These are phyloP conservation scores for Rubia yunnanensis DNA, from an alignment of 257 asterid genomes.

Conservation along the genomic window DNA sequence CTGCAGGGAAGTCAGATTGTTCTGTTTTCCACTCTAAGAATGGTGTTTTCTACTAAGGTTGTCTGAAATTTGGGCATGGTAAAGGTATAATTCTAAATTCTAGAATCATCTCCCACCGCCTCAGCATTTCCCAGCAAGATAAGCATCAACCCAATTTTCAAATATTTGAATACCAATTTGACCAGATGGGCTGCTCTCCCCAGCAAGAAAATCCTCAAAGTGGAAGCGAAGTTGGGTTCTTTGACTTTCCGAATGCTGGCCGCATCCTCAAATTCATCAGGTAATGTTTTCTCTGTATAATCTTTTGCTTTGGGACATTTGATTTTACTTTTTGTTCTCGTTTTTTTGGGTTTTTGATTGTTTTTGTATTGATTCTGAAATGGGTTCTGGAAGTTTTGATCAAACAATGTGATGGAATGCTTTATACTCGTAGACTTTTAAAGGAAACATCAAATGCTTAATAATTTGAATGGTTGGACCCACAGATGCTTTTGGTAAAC, in stretches of 20 bases:
- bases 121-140: slow-evolving; percentile 18
- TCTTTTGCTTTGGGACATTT: not conserved
- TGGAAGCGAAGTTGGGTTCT: slow-evolving; percentile 13
- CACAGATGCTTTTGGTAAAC: not conserved
- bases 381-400: not conserved
- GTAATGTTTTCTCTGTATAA: slow-evolving; percentile 14
- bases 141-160: slow-evolving; percentile 16
- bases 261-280: slow-evolving; percentile 32
- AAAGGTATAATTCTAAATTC: no score
- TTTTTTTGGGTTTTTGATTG: not conserved
- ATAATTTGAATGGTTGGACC: not conserved
- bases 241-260: slow-evolving; percentile 25
- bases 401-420: not conserved
- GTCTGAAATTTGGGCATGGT: slow-evolving; percentile 71
- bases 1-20: slow-evolving; percentile 81
- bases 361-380: not conserved
- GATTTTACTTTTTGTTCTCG: no score
- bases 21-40: slow-evolving; percentile 60
- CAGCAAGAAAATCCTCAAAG: slow-evolving; percentile 5
- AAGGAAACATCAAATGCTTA: not conserved
- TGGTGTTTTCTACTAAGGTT: slow-evolving; percentile 72
- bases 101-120: slow-evolving; percentile 32
- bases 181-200: slow-evolving; percentile 18
- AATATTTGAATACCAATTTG: slow-evolving; percentile 1
- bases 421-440: not conserved